phyloP scores from a whole-genome alignment of 2,329 filamentous ascomycete genomes.

The Diplodia sapinea region DNA sequence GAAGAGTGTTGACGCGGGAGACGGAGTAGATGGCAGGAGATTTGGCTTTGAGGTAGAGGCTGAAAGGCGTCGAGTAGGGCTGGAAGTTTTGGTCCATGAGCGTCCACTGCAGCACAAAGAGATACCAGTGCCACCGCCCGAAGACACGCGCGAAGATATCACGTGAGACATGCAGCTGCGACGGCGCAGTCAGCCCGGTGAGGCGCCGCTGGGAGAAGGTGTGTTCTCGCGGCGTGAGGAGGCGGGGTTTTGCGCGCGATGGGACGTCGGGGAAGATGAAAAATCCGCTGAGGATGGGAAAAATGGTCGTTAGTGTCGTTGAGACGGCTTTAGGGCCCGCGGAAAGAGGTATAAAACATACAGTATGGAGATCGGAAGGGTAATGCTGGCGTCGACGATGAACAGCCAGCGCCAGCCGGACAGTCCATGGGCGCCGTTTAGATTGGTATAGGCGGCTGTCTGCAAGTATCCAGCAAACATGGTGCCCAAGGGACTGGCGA shows the following conservation, averaged over 20 bases:
- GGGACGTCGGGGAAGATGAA: slow-evolving; percentile 49
- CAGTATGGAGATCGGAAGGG: slow-evolving; percentile 44
- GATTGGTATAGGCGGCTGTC: slow-evolving; percentile 42
- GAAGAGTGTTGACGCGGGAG: slow-evolving; percentile 50
- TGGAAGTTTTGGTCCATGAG: slow-evolving; percentile 49
- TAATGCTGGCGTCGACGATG: slow-evolving; percentile 47
- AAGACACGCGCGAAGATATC: slow-evolving; percentile 49
- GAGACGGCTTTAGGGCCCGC: too few relatives aligned
- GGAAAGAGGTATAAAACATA: background rate
- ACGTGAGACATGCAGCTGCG: slow-evolving; percentile 42
- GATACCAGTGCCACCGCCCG: slow-evolving; percentile 50
- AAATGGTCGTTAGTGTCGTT: background rate
- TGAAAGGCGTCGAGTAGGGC: slow-evolving; percentile 47
- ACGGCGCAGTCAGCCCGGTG: slow-evolving; percentile 39
- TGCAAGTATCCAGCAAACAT: slow-evolving; percentile 47
- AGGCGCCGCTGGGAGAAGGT: slow-evolving; percentile 35
- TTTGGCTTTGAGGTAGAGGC: slow-evolving; percentile 50
- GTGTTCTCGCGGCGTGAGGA: slow-evolving; percentile 40
- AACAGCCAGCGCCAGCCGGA: slow-evolving; percentile 43
- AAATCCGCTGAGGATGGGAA: background rate
- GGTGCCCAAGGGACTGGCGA: slow-evolving; percentile 41
- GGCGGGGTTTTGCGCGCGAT: slow-evolving; percentile 44
- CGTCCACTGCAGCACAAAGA: slow-evolving; percentile 43
- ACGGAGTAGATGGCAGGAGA: slow-evolving; percentile 40
- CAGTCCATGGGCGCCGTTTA: slow-evolving; percentile 39